These are phyloP conservation scores for Arthrobotrys megalospora DNA, from an alignment of 2,329 filamentous ascomycete species.

Conservation along the genomic window DNA sequence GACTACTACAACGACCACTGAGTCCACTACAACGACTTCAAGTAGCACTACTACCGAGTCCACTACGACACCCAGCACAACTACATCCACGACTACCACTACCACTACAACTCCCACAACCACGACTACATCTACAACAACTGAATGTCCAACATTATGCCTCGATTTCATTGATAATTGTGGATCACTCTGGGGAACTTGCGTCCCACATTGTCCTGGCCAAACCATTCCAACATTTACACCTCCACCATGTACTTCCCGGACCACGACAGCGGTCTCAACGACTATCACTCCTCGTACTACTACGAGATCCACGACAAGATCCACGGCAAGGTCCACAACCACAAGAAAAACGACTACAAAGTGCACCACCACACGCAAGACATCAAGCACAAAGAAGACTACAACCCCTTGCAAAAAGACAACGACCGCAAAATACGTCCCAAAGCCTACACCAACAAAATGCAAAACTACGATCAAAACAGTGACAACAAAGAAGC, in stretches of 20 bases:
- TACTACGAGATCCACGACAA: not conserved
- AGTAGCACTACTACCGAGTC: slow-evolving; percentile 23
- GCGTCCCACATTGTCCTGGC: slow-evolving; percentile 15
- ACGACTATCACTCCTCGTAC: slow-evolving; percentile 11
- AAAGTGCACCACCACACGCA: slow-evolving; percentile 3
- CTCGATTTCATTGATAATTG: slow-evolving; percentile 24
- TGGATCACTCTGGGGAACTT: slow-evolving; percentile 31
- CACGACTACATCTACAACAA: slow-evolving; percentile 11
- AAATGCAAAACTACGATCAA: slow-evolving; percentile 33
- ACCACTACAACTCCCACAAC: slow-evolving; percentile 1
- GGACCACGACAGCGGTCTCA: not conserved
- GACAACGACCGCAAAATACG: slow-evolving; percentile 10
- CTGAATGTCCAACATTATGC: slow-evolving; percentile 11
- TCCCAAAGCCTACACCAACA: slow-evolving; percentile 11
- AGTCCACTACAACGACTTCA: slow-evolving; percentile 1
- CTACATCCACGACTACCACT: not conserved
- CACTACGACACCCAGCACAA: slow-evolving; percentile 11
- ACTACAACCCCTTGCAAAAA: not conserved
- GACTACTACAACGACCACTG: slow-evolving; percentile 1
- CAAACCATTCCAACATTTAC: slow-evolving; percentile 27
- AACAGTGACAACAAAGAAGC: slow-evolving; percentile 31
- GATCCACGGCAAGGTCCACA: not conserved
- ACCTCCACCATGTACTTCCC: slow-evolving; percentile 1
- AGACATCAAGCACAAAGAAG: slow-evolving; percentile 12
- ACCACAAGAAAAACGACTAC: not conserved